Base-by-base conservation (phyloP, 1,284 basidiomycete genomes). In the Omphalotus olearius region DNA sequence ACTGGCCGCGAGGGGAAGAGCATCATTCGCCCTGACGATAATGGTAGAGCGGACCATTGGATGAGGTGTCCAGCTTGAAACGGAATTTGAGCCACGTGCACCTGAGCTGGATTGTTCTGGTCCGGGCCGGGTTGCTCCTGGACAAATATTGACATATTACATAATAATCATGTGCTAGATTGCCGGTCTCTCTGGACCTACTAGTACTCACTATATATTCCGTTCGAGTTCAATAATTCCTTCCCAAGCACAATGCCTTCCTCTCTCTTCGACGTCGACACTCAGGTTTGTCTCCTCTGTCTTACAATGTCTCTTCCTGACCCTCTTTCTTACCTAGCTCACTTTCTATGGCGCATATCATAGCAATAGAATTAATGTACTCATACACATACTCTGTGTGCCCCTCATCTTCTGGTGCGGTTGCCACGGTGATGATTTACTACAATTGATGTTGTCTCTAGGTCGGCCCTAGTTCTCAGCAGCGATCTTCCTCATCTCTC, bases 21-120 rank as follows among this genome's bases (percentile, higher is more conserved):
- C 92, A 67, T 98, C 94, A 28, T 82, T 84, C n/a, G 91, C 91
- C 57, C 94, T 75, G 35, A 93, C 93, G 60, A 98, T 87, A 56
- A 91, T 88, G 28, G 93, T 97, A 59, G 93, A 93, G 57, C 85
- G 81, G 57, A 96, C 93, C 94, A 96, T 97, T 9, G 57, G 56
- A 28, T 33, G 30, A 45, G 18, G 18, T 13, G 26, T 26, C 47
- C 37, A 40, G 39, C 33, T 33, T 13, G 30, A 13, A 33, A 7
- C 13, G 9, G 9, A 33, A 13, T 33, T 33, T 7, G 3, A 3
- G 30, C 30, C 9, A 13, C 7, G 13, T 33, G 30, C 3, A 33
- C 13, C 30, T 33, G 30, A 10, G 7, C 30, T 33, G 30, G 30
- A 33, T 33, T 33, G 13, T 13, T 13, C 30, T 13, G 13, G 30